Evolutionary conservation across 768 basidiomycete species (phyloP).

Genomic region (Hygrophorus pudorinus): DNA sequence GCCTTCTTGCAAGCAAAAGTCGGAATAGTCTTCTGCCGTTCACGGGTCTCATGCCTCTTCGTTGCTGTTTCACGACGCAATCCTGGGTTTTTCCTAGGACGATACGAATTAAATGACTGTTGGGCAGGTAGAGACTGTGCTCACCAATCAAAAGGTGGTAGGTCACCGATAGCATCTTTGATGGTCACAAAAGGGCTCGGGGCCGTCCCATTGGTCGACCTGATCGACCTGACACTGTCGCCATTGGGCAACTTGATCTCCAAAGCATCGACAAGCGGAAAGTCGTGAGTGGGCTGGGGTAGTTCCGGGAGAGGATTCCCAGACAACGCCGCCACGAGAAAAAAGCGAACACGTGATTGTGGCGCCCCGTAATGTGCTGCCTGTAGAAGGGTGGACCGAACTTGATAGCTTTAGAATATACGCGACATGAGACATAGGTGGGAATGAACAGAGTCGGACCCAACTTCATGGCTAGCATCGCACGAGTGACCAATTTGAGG

Average conservation of each 20-base stretch:
- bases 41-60: constrained; percentile 13
- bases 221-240: constrained; percentile 32
- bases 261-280: constrained; percentile 32
- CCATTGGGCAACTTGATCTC: constrained; percentile 41
- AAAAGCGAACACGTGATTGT: constrained; percentile 44
- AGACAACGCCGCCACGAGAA: constrained; percentile 37
- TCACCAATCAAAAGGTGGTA: constrained; percentile 69
- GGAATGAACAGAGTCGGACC: constrained; percentile 5
- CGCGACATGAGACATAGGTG: not conserved
- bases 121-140: constrained; percentile 7
- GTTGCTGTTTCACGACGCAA: constrained; percentile 9
- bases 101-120: not conserved
- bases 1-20: constrained; percentile 26
- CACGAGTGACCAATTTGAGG: constrained; percentile 53
- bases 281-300: constrained; percentile 49
- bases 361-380: constrained; percentile 50
- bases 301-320: constrained; percentile 36
- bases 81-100: constrained; percentile 27
- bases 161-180: constrained; percentile 65
- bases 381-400: constrained; percentile 38
- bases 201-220: constrained; percentile 37
- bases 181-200: constrained; percentile 51
- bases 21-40: constrained; percentile 19
- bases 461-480: constrained; percentile 61
- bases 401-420: constrained; percentile 36